Base-by-base conservation (phyloP, 2,329 filamentous ascomycete species). In the Alternaria ventricosa region DNA sequence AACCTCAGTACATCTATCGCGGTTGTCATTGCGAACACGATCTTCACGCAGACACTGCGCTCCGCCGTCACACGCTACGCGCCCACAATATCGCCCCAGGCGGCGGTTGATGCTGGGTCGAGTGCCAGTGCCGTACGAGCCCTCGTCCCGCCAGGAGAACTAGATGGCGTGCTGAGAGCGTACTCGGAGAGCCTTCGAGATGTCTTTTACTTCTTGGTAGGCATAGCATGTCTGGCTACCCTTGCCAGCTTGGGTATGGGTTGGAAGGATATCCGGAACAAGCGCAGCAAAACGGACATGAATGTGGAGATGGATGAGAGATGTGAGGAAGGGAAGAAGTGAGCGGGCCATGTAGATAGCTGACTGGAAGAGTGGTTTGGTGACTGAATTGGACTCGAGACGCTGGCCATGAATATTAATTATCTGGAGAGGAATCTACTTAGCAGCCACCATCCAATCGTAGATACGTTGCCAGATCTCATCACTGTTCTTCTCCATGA, bases 1-100 rank as follows among this genome's bases (percentile, higher is more conserved):
- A 79, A 78, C 55, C 70, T 82, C 5, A 71, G 75, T 15, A 73
- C 60, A 3, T 71, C 80, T 1, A 67, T 76, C 7, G 75, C 68
- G 43, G 66, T 79, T 13, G 70, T 78, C 5, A 63, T 77, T 9
- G 75, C 73, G 23, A 76, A 72, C 44, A 68, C 70, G 1, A 70
- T 77, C 30, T 76, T 78, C 28, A 58, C 71, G 11, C 68, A 77
- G 44, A 71, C 68, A 2, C 61, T 78, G 3, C 60, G 47, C 5
- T 60, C 61, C 5, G 57, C 55, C 6, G 50, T 77, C 3, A 28
- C 45, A 1, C 55, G 57, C 18, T 72, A 75, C 41, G 75, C 73
- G 15, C 73, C 75, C 3, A 73, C 64, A 3, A 61, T 78, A 11
- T 68, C 69, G 23, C 49, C 69, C 6, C 46, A 67, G n/a, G 66